Percentiles rank a stretch among this genome's conserved stretches.
phyloP scores from a whole-genome alignment of 768 basidiomycete genomes.

The Russula ochroleuca region DNA sequence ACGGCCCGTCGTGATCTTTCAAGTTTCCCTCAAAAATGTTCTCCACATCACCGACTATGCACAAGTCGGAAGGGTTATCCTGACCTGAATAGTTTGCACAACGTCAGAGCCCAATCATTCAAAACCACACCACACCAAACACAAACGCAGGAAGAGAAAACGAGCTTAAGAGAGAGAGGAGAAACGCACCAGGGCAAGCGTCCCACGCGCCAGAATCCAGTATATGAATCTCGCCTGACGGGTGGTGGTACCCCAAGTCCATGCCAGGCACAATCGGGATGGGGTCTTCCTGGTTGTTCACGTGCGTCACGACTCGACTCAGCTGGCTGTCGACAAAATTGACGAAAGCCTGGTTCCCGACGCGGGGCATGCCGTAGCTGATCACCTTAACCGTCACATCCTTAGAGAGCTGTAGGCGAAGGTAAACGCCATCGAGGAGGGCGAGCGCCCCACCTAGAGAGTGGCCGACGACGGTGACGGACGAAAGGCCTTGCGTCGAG shows the following conservation, averaged over 20 bases:
- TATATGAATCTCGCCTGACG: slow-evolving; percentile 40
- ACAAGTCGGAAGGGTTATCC: slow-evolving; percentile 52
- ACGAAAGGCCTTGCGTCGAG: neutral
- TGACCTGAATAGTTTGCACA: too few relatives aligned
- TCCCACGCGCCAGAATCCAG: slow-evolving; percentile 48
- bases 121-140: too few relatives aligned
- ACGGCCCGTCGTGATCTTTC: slow-evolving; percentile 22
- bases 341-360: slow-evolving; percentile 24
- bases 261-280: slow-evolving; percentile 39
- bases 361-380: slow-evolving; percentile 31
- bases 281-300: slow-evolving; percentile 31
- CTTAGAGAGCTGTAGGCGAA: slow-evolving; percentile 27
- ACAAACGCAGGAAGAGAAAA: too few relatives aligned
- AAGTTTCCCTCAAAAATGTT: slow-evolving; percentile 43
- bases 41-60: slow-evolving; percentile 50
- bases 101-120: too few relatives aligned
- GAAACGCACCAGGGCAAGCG: slow-evolving; percentile 52
- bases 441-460: slow-evolving; percentile 30
- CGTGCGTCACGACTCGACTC: slow-evolving; percentile 3
- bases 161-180: too few relatives aligned
- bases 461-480: slow-evolving; percentile 22
- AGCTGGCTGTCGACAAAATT: slow-evolving; percentile 12
- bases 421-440: slow-evolving; percentile 31
- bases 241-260: slow-evolving; percentile 45
- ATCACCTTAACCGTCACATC: slow-evolving; percentile 21